A percentile compares a stretch with the other conserved stretches of the same genome.
These are phyloP conservation scores for Sporothrix mexicana DNA, from an alignment of 2,329 filamentous ascomycete species.

Conservation along the genomic window DNA sequence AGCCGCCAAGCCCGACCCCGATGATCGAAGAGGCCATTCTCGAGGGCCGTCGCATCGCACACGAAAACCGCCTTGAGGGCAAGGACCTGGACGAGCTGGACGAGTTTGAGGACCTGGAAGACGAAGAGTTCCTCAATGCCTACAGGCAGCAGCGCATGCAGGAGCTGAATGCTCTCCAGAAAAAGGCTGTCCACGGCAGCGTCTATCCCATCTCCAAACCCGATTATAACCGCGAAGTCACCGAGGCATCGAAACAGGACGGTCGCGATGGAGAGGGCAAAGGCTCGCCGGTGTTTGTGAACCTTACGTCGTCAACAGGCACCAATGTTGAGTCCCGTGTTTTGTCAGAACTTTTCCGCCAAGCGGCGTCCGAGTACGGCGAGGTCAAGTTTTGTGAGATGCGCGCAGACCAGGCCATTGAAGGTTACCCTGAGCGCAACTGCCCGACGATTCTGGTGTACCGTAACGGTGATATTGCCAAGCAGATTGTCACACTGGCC, in stretches of 20 bases:
- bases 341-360: constrained; percentile 82
- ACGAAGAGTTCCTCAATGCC: constrained; percentile 85
- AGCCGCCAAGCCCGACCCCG: constrained; percentile 91
- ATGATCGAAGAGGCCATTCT: constrained; percentile 93
- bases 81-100: constrained; percentile 94
- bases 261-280: neutral
- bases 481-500: constrained; percentile 87
- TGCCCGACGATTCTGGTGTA: constrained; percentile 94
- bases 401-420: constrained; percentile 87
- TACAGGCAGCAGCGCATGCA: constrained; percentile 88
- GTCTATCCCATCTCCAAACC: constrained; percentile 95
- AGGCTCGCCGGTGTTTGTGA: constrained; percentile 67
- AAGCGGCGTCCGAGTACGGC: constrained; percentile 82
- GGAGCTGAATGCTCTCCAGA: constrained; percentile 76
- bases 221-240: constrained; percentile 89
- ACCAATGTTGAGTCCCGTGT: constrained; percentile 86
- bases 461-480: constrained; percentile 87
- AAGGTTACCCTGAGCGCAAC: constrained; percentile 93
- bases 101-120: constrained; percentile 93
- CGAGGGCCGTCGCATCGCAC: constrained; percentile 80
- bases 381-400: constrained; percentile 99
- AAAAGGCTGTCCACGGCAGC: constrained; percentile 81
- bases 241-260: constrained; percentile 73
- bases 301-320: constrained; percentile 77
- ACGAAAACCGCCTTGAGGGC: constrained; percentile 91